phyloP scores from a whole-genome alignment of 176 grass and related monocot genomes.

The Oropetium thomaeum region DNA sequence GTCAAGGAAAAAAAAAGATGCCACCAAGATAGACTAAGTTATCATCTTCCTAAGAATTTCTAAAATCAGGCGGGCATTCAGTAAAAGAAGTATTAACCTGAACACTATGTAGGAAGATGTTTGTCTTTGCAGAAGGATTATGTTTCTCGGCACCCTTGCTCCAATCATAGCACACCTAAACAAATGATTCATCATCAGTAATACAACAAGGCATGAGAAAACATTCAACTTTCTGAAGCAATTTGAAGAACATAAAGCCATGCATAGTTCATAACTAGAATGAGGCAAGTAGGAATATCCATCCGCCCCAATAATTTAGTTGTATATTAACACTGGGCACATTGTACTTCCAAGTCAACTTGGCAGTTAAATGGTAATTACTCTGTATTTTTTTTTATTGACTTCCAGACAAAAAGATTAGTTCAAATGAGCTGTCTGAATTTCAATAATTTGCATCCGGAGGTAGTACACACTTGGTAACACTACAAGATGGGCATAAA shows the following conservation, averaged over 20 bases:
- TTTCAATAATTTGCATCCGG: too few species aligned
- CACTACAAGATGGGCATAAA: neutral
- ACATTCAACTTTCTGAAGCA: slow-evolving; percentile 6
- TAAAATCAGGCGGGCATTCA: slow-evolving; percentile 10
- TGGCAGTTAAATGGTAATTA: neutral
- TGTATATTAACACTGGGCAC: slow-evolving; percentile 7
- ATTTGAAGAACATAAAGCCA: slow-evolving; percentile 13
- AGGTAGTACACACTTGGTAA: neutral
- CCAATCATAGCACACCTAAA: slow-evolving; percentile 92
- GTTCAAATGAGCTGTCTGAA: too few species aligned
- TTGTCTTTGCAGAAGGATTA: slow-evolving; percentile 82
- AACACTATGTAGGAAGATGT: slow-evolving; percentile 85
- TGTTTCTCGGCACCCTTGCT: slow-evolving; percentile 96
- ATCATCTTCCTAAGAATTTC: neutral
- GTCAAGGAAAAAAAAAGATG: neutral
- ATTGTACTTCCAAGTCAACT: slow-evolving; percentile 9
- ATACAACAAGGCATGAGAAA: neutral
- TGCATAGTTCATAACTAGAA: neutral
- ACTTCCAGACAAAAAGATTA: too few species aligned
- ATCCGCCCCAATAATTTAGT: neutral
- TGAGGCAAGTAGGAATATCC: neutral
- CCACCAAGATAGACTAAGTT: neutral
- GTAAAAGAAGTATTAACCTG: slow-evolving; percentile 57
- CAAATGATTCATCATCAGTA: slow-evolving; percentile 12
- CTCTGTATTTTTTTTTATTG: too few species aligned